A percentile compares a stretch with the other conserved stretches of the same genome.
phyloP scores from a whole-genome alignment of 2,329 filamentous ascomycete genomes.

The Sclerotiophoma versabilis region DNA sequence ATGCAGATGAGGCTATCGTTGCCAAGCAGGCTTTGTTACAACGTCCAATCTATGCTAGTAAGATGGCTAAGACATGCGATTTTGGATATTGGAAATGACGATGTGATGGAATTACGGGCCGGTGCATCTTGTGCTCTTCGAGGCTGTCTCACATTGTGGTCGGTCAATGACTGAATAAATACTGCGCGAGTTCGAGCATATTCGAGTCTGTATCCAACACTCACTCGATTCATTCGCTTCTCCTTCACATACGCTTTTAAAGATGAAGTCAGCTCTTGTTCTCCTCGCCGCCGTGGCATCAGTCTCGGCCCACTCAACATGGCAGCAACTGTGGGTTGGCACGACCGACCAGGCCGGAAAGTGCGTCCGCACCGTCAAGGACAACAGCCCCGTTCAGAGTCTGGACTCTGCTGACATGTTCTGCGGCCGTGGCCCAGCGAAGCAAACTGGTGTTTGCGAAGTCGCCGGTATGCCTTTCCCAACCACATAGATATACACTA shows the following conservation, averaged over 20 bases:
- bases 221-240: slow-evolving; percentile 19
- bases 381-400: slow-evolving; percentile 46
- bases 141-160: background rate
- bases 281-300: slow-evolving; percentile 43
- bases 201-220: slow-evolving; percentile 15
- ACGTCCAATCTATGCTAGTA: slow-evolving; percentile 32
- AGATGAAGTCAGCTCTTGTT: slow-evolving; percentile 43
- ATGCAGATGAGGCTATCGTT: slow-evolving; percentile 17
- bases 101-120: slow-evolving; percentile 12
- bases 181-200: slow-evolving; percentile 16
- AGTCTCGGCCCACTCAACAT: slow-evolving; percentile 49
- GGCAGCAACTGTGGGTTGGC: slow-evolving; percentile 49
- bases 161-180: slow-evolving; percentile 1
- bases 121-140: slow-evolving; percentile 1
- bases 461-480: slow-evolving; percentile 37
- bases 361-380: slow-evolving; percentile 43
- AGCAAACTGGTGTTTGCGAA: slow-evolving; percentile 38
- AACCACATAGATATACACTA: background rate
- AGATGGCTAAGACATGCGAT: slow-evolving; percentile 12
- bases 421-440: slow-evolving; percentile 43
- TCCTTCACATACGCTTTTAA: slow-evolving; percentile 11
- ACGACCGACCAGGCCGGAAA: slow-evolving; percentile 38
- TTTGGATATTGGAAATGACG: slow-evolving; percentile 16
- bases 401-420: slow-evolving; percentile 45
- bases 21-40: slow-evolving; percentile 30